Evolutionary conservation across 805 yeast species (phyloP).

Genomic region (Saitoella complicata): DNA sequence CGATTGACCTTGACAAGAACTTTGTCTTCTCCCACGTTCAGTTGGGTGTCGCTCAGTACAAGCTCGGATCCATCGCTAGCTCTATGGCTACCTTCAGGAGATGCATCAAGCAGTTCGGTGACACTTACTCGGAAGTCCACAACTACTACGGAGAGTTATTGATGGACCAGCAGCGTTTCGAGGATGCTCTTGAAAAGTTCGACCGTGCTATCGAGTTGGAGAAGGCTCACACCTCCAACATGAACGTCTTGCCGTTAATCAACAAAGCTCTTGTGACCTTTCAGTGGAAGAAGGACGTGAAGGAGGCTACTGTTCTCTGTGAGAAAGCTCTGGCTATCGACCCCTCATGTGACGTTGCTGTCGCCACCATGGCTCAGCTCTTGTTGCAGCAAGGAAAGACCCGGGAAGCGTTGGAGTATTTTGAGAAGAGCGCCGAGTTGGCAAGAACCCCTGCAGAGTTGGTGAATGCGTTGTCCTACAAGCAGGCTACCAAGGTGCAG

Average conservation of each 20-base stretch:
- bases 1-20: conserved; percentile 54
- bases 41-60: conserved; percentile 78
- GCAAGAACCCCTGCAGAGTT: conserved; percentile 78
- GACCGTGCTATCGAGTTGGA: conserved; percentile 49
- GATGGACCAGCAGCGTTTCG: conserved; percentile 59
- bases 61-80: conserved; percentile 19
- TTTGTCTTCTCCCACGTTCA: conserved; percentile 82
- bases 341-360: conserved; percentile 78
- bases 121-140: conserved; percentile 69
- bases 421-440: conserved; percentile 66
- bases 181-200: conserved; percentile 64
- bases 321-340: conserved; percentile 64
- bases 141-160: conserved; percentile 91
- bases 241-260: conserved; percentile 78
- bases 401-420: conserved; percentile 63
- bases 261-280: conserved; percentile 60
- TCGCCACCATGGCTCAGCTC: conserved; percentile 81
- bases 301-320: conserved; percentile 48
- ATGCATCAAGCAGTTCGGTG: conserved; percentile 51
- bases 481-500: conserved; percentile 88
- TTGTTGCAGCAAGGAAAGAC: conserved; percentile 69
- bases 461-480: conserved; percentile 76
- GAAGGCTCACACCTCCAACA: conserved; percentile 39
- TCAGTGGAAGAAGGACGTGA: conserved; percentile 27
- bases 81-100: conserved; percentile 13